Base-by-base conservation (phyloP, 2,329 filamentous ascomycete species). In the Cercospora sp. region DNA sequence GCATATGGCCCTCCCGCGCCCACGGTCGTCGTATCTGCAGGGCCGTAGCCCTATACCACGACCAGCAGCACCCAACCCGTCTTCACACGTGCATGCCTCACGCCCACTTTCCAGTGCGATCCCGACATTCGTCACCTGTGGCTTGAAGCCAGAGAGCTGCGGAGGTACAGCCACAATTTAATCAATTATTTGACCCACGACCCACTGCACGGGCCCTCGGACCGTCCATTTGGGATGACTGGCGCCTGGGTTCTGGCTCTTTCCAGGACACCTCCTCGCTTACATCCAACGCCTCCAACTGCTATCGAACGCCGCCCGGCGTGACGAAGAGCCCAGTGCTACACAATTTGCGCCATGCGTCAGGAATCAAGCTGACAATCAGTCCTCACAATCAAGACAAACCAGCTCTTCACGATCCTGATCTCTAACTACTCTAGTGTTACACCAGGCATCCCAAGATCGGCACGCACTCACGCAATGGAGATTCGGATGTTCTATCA, bases 251-350 rank as follows among this genome's bases (percentile, higher is more conserved):
- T 24, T 28, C 49, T 49, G 45, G 18, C 45, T 49, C 21, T 30
- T 28, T 24, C 49, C 49, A 51, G 21, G 12, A 12, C 49, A 13
- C 2, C 24, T 53, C 24, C 24, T 24, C n/a, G 45, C 45, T 53
- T 32, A 21, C 43, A 37, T 32, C 45, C 45, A 37, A 12, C n/a
- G 43, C 40, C 34, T 28, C 62, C 30, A 37, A 21, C 37, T 62
- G 60, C 43, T 62, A 61, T 57, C 30, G 24, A 37, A 37, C 62
- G 49, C 58, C 53, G 61, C 61, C 45, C 61, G 57, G 57, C 55
- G 26, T 40, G 61, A 65, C 45, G 26, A 53, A n/a, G n/a, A 63
- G 43, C 49, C 32, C 49, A 63, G 30, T 3, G 43, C 43, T 18
- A 53, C 60, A 34, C 43, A 37, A 16, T 43, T 10, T 12, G 18